Evolutionary conservation across 257 asterid species (phyloP), one percentile per base, ranked within the genome.

Genomic region (Scutellaria minor): DNA sequence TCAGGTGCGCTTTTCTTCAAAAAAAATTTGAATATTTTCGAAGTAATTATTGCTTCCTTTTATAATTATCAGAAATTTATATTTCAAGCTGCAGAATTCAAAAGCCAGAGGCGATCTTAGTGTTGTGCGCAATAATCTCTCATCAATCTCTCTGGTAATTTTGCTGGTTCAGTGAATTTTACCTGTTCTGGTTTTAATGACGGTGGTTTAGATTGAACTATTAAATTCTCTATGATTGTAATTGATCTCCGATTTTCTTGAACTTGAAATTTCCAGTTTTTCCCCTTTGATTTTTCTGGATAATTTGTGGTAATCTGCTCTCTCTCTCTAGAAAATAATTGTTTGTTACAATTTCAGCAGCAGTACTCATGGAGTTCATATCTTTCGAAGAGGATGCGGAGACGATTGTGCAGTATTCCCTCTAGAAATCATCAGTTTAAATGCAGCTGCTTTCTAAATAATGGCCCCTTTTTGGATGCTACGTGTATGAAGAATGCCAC

Each of bases 381-480:
- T 76, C 77, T 82, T 67, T 80, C 86, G 12, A 84, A 78, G 83
- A 77, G 84, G 74, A 75, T 82, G 64, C 81, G 46, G 14, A 63
- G 84, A 77, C 80, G 82, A 67, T 78, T 73, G 41, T 62, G 85
- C 83, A 44, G 80, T 27, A 48, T 68, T 50, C 84, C 88, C 24
- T 79, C 66, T 75, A 81, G 78, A 76, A 70, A 76, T 67, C 79
- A 69, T 71, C 81, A 55, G 78, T 73, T 83, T 59, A 83, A 80
- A 83, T 95, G 97, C 78, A 74, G 78, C 61, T 87, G 96, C 66
- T 81, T 83, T 77, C 77, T 88, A 64, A 88, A 74, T 56, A 81
- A 85, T 12, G 84, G 79, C 65, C 87, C 85, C 70, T 66, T 85
- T 64, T 69, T 82, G 64, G 84, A 78, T 66, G 62, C 74, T 71